Evolutionary conservation across 108 stramenopile genomes (phyloP), one percentile per base, ranked within the genome.

Genomic region (Pseudonitzschia delicatissima): DNA sequence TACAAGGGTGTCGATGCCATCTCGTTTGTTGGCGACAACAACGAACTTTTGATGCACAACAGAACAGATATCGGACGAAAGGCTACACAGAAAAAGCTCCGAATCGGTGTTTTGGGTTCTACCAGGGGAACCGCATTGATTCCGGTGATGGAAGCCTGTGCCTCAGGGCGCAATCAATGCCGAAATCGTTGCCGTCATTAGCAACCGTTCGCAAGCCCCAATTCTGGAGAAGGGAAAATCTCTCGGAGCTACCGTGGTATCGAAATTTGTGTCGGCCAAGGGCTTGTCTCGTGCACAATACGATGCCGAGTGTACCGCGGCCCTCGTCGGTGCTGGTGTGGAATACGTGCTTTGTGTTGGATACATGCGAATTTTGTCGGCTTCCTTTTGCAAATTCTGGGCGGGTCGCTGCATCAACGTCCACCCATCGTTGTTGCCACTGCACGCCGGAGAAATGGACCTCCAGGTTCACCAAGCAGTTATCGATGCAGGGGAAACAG

Each of bases 371-470:
- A 99, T 99, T 74, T 62, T 99, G 25, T 96, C 96, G 8, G 79
- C 80, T 58, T 68, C 81, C 27, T 96, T 98, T 67, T 84, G 82
- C 59, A 81, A 86, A 34, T 91, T 83, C 59, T 98, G 96, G 96
- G 73, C 78, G 35, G 91, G 87, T 39, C 85, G 95, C 21, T 98
- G 96, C 79, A 82, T 94, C 39, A 99, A 99, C 76, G 99, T 99
- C 28, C 99, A 99, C 76, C 99, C 99, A 13, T 97, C 96, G 9
- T 91, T 99, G 64, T 88, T 99, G 12, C 99, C 99, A 15, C 92
- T 92, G 62, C 96, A 97, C 79, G 96, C 96, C 39, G 99, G 99
- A 2, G 96, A 96, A n/a, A 99, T 99, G 99, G 99, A 99, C 76
- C 64, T 81, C 48, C 49, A 94, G 66, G 98, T 99, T 7, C 99